phyloP scores from a whole-genome alignment of 805 yeast genomes.

The Pichia insulana region DNA sequence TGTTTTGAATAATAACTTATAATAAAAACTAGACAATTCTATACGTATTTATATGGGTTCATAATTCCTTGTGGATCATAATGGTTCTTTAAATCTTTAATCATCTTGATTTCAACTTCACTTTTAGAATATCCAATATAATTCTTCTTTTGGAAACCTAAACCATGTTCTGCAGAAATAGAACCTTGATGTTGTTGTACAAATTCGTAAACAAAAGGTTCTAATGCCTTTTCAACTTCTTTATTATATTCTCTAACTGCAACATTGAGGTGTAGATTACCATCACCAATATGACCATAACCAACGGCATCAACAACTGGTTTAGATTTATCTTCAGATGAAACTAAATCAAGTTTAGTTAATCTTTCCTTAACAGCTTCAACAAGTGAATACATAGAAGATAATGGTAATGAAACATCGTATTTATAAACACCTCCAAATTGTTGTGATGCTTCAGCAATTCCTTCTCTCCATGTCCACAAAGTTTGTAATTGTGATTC shows the following conservation, averaged over 20 bases:
- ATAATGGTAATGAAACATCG: constrained; percentile 86
- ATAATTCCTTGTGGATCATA: constrained; percentile 88
- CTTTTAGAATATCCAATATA: constrained; percentile 81
- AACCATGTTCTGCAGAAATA: constrained; percentile 94
- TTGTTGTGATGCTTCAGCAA: constrained; percentile 80
- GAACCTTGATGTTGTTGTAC: constrained; percentile 69
- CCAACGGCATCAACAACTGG: constrained; percentile 91
- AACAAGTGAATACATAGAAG: constrained; percentile 72
- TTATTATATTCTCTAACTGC: constrained; percentile 78
- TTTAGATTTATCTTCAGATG: constrained; percentile 46
- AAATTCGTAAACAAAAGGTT: constrained; percentile 95
- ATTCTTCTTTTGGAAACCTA: constrained; percentile 93
- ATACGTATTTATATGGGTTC: constrained; percentile 91
- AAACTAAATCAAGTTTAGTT: constrained; percentile 46
- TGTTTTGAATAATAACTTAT: too few relatives aligned
- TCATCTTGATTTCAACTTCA: constrained; percentile 58
- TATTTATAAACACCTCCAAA: constrained; percentile 96
- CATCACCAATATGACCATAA: constrained; percentile 98
- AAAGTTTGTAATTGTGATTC: constrained; percentile 74
- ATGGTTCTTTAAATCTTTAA: constrained; percentile 68
- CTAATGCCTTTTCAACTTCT: constrained; percentile 70
- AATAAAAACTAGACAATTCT: too few relatives aligned
- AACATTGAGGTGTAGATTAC: constrained; percentile 89
- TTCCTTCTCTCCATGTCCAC: constrained; percentile 95
- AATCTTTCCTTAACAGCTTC: constrained; percentile 65